Conservation (phyloP, 768 basidiomycete genomes). For the Boletus tomentosulus region DNA sequence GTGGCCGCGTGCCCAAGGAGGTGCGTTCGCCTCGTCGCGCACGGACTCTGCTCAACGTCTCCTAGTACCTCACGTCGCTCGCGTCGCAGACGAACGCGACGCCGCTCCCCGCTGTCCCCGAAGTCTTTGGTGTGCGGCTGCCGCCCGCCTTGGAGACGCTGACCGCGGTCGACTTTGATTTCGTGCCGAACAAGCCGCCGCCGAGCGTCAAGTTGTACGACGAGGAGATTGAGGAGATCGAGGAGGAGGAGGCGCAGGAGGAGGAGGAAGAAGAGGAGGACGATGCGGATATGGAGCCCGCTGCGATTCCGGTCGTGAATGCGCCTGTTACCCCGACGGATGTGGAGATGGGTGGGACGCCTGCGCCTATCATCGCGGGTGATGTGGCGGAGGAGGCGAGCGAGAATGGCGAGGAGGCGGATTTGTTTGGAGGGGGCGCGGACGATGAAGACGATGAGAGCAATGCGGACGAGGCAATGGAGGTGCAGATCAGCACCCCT, state of each 20-base stretch:
- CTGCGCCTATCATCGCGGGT: constrained; percentile 30
- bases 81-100: constrained; percentile 80
- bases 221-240: constrained; percentile 79
- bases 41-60: neutral
- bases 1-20: constrained; percentile 86
- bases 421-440: constrained; percentile 68
- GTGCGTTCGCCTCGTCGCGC: constrained; percentile 35
- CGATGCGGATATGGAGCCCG: constrained; percentile 67
- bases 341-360: constrained; percentile 47
- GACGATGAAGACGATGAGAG: constrained; percentile 68
- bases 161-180: constrained; percentile 79
- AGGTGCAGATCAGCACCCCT: constrained; percentile 52
- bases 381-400: constrained; percentile 59
- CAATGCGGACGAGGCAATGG: constrained; percentile 62
- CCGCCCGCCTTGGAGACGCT: constrained; percentile 66
- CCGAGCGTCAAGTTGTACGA: constrained; percentile 72
- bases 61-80: constrained; percentile 70
- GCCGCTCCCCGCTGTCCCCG: constrained; percentile 79
- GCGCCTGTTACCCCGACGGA: constrained; percentile 53
- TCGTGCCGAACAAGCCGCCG: constrained; percentile 81
- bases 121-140: constrained; percentile 84
- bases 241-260: constrained; percentile 38
- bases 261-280: constrained; percentile 62
- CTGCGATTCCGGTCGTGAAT: constrained; percentile 42
- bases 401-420: constrained; percentile 69